Conservation (phyloP, 2,329 filamentous ascomycete genomes). For the Colletotrichum brevisporum region DNA sequence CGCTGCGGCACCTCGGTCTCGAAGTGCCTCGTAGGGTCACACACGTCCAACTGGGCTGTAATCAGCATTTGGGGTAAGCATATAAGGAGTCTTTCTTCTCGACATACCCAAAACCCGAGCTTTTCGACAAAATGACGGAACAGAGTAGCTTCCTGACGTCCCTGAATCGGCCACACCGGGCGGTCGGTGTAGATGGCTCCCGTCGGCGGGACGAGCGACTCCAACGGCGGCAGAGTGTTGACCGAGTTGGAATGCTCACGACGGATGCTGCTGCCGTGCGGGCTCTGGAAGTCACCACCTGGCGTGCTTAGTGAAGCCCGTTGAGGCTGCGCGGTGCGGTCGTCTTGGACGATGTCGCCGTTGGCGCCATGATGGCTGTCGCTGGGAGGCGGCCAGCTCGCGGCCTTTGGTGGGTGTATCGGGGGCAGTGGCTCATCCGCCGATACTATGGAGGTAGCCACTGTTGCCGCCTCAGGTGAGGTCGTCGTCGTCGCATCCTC, state of each 20-base stretch:
- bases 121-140: constrained; percentile 54
- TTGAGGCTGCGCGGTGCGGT: constrained; percentile 1
- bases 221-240: constrained; percentile 27
- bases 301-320: constrained; percentile 27
- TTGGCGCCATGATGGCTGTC: constrained; percentile 6
- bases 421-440: constrained; percentile 17
- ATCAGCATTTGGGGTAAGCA: constrained; percentile 26
- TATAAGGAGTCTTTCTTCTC: background rate
- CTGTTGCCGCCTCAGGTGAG: constrained; percentile 25
- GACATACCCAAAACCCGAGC: constrained; percentile 52
- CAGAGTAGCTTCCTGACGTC: constrained; percentile 49
- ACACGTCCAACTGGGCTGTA: constrained; percentile 56
- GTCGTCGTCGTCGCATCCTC: constrained; percentile 8
- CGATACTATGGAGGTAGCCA: background rate
- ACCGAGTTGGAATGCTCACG: constrained; percentile 28
- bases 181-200: constrained; percentile 42
- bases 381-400: constrained; percentile 31
- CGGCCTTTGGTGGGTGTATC: constrained; percentile 29
- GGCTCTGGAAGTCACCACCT: constrained; percentile 11
- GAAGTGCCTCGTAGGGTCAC: constrained; percentile 62
- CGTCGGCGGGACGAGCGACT: constrained; percentile 34
- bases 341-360: constrained; percentile 7
- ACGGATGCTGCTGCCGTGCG: background rate
- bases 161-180: constrained; percentile 47
- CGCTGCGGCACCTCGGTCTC: constrained; percentile 66